Percentiles rank a stretch among this genome's conserved stretches.
These are phyloP conservation scores for Lobosporangium transversale DNA, from an alignment of 192 early-diverging fungal species.

Conservation along the genomic window DNA sequence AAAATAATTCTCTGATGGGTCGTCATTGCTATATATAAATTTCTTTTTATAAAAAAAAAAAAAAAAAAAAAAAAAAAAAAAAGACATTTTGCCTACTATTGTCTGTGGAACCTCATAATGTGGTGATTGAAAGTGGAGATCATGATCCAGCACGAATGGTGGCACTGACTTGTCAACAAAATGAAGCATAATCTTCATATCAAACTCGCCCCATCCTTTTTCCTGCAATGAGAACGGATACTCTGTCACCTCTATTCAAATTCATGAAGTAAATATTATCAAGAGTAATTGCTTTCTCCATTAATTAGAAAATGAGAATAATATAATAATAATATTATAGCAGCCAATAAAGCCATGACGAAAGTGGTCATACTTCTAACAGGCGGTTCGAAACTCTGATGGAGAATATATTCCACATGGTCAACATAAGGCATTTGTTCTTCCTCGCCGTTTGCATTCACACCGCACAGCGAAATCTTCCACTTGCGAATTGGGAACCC, in stretches of 20 bases:
- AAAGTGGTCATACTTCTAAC: constrained; percentile 47
- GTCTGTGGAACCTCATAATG: constrained; percentile 56
- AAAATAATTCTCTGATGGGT: neutral
- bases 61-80: too few relatives aligned
- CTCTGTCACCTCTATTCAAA: constrained; percentile 53
- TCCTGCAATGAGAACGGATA: constrained; percentile 63
- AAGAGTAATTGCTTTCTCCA: neutral
- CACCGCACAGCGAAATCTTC: constrained; percentile 55
- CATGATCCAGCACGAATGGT: constrained; percentile 57
- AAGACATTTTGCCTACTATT: constrained; percentile 44
- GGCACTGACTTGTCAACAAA: constrained; percentile 57
- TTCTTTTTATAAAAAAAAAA: too few relatives aligned
- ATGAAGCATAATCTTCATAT: constrained; percentile 64
- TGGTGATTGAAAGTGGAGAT: constrained; percentile 63
- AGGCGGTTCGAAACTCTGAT: constrained; percentile 59
- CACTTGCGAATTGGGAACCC: constrained; percentile 59
- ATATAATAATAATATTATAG: neutral
- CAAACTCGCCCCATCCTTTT: constrained; percentile 74
- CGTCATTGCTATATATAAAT: neutral
- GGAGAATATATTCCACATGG: constrained; percentile 62
- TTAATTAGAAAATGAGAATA: neutral
- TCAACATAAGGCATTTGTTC: constrained; percentile 53
- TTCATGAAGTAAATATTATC: neutral
- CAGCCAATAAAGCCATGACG: too few relatives aligned
- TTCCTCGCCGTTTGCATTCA: constrained; percentile 52